A percentile compares a stretch with the other conserved stretches of the same genome.
Conservation (phyloP, 805 yeast species). For the Yarrowia sp. region DNA sequence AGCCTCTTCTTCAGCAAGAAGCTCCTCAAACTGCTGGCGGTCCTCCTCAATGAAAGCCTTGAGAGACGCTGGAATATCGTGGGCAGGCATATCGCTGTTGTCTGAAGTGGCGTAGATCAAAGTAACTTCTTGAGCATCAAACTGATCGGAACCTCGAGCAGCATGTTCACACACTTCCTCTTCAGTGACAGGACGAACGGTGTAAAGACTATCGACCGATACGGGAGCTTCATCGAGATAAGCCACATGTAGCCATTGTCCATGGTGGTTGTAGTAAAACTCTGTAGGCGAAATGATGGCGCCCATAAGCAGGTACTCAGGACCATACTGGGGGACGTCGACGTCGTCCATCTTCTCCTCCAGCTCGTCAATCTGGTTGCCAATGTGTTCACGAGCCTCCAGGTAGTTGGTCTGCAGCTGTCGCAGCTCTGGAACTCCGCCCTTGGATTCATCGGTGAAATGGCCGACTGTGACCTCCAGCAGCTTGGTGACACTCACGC, state of each 20-base stretch:
- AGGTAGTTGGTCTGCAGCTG: constrained; percentile 11
- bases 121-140: constrained; percentile 45
- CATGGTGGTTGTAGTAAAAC: constrained; percentile 29
- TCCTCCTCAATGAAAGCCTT: constrained; percentile 22
- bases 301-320: constrained; percentile 33
- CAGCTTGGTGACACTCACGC: constrained; percentile 42
- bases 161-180: constrained; percentile 42
- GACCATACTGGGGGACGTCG: constrained; percentile 12
- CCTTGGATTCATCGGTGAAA: constrained; percentile 28
- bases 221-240: constrained; percentile 25
- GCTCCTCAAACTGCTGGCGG: not conserved
- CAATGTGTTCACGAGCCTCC: constrained; percentile 26
- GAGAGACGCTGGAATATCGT: constrained; percentile 9
- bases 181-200: constrained; percentile 19
- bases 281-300: constrained; percentile 39
- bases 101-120: constrained; percentile 41
- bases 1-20: constrained; percentile 19
- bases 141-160: constrained; percentile 41
- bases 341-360: constrained; percentile 26
- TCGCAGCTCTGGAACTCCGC: constrained; percentile 2
- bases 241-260: constrained; percentile 33
- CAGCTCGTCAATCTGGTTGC: constrained; percentile 2
- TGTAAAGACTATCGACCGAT: constrained; percentile 15
- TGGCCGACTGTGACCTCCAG: constrained; percentile 40
- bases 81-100: constrained; percentile 14